Conservation (phyloP, 2,329 filamentous ascomycete genomes). For the Cladophialophora exuberans region DNA sequence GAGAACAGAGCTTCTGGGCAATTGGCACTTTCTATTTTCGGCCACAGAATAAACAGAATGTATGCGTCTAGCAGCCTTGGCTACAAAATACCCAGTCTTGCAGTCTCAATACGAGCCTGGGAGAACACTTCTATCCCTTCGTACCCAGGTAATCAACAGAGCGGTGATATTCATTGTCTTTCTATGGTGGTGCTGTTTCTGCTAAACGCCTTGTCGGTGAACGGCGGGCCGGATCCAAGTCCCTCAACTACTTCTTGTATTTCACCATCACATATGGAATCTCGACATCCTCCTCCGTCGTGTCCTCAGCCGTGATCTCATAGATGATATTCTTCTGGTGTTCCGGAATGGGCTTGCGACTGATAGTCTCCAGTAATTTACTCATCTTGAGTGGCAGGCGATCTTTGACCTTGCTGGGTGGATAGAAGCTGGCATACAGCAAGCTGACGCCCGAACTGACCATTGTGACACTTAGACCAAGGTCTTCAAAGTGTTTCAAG, state of each 20-base stretch:
- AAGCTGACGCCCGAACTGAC: conserved; percentile 96
- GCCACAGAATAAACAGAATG: background rate
- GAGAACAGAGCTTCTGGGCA: background rate
- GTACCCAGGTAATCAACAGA: background rate
- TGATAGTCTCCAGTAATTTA: conserved; percentile 82
- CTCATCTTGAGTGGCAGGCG: conserved; percentile 82
- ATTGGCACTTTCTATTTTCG: conserved; percentile 1
- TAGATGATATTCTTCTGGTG: conserved; percentile 97
- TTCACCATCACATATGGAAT: conserved; percentile 95
- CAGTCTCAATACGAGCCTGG: conserved; percentile 5
- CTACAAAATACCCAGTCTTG: background rate
- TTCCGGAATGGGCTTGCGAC: conserved; percentile 85
- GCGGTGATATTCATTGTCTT: background rate
- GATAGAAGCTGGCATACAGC: conserved; percentile 92
- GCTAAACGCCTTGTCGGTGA: background rate
- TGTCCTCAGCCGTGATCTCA: conserved; percentile 90
- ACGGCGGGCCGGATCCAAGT: too few species aligned
- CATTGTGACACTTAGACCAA: conserved; percentile 85
- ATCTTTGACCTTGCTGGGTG: conserved; percentile 79
- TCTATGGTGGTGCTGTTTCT: background rate
- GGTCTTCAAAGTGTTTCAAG: conserved; percentile 76
- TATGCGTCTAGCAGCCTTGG: too few species aligned
- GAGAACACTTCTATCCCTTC: conserved; percentile 3
- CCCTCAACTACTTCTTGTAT: conserved; percentile 43
- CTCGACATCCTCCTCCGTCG: conserved; percentile 89